Evolutionary conservation across 805 yeast genomes (phyloP), one percentile per base, ranked within the genome.

Genomic region (Suhomyces prunicola): DNA sequence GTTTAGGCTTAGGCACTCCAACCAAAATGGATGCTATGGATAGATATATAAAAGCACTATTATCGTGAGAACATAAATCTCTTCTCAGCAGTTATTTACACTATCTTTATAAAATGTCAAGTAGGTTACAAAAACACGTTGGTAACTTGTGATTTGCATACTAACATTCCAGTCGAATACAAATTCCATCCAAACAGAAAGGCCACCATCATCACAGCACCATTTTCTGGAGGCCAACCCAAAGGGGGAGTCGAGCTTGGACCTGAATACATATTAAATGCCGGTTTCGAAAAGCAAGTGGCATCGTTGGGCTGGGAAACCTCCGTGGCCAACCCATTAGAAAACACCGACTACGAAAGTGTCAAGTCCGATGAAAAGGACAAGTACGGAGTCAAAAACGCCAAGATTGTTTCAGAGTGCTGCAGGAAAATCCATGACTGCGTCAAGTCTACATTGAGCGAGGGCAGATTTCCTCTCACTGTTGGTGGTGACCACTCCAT

Each of bases 401-500:
- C 97, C 17, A 74, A 79, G 31, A 79, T 86, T 67, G 99, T 93
- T 8, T 84, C 91, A 55, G 83, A 82, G 46, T 86, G 94, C 52
- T 82, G 88, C 58, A 67, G 84, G 64, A 70, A 70, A 55, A 82
- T 94, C 53, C 85, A 83, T 67, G 73, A 84, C 41, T 71, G 88
- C 2, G 90, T 87, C 47, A 69, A 71, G 50, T 63, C 70, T 6
- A 81, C 85, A 2, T 79, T 86, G 33, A 45, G 57, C n/a, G 57
- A 66, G 15, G 73, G 75, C 19, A 66, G 76, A 29, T 77, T 94
- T 54, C 94, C 97, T 6, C 72, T 93, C 50, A 90, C 97, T 2
- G 69, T 93, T 50, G 99, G 99, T 49, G 99, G 99, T 50, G 99
- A 93, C 71, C 99, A 93, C 69, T 90, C 97, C 7, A 87, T 93